Conservation (phyloP, 208 protist species). For the Crithidia brevicula region DNA sequence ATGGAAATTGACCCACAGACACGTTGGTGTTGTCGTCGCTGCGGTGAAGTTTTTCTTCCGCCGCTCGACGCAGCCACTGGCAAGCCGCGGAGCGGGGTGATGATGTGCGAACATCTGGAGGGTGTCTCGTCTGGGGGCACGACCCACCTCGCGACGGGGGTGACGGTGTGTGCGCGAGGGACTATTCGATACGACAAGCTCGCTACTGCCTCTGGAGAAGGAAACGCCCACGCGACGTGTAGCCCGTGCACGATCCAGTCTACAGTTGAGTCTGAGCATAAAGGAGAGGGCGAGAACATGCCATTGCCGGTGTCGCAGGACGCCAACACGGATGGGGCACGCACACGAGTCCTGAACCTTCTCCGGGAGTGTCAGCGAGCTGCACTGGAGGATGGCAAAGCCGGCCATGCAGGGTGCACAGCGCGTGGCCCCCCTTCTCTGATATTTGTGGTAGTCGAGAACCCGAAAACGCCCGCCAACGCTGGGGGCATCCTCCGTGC, state of each 20-base stretch:
- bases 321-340: no score
- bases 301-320: background rate
- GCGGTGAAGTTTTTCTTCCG: conserved; percentile 27
- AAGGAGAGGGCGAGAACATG: background rate
- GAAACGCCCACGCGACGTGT: no score
- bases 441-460: conserved; percentile 67
- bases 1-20: conserved; percentile 27
- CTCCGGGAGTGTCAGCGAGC: conserved; percentile 15
- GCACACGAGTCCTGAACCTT: background rate
- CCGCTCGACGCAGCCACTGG: conserved; percentile 43
- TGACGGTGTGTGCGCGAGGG: conserved; percentile 26
- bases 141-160: conserved; percentile 26
- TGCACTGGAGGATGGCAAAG: background rate
- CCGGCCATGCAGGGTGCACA: background rate
- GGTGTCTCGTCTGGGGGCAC: conserved; percentile 28
- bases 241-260: no score
- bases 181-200: conserved; percentile 20
- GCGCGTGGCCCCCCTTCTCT: conserved; percentile 14
- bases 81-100: conserved; percentile 34
- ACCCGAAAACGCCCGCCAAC: conserved; percentile 76
- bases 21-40: conserved; percentile 53
- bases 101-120: conserved; percentile 59
- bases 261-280: no score
- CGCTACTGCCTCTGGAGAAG: background rate
- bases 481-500: conserved; percentile 69